Conservation (phyloP, 2,329 filamentous ascomycete genomes). For the Hypoxylon sp. region DNA sequence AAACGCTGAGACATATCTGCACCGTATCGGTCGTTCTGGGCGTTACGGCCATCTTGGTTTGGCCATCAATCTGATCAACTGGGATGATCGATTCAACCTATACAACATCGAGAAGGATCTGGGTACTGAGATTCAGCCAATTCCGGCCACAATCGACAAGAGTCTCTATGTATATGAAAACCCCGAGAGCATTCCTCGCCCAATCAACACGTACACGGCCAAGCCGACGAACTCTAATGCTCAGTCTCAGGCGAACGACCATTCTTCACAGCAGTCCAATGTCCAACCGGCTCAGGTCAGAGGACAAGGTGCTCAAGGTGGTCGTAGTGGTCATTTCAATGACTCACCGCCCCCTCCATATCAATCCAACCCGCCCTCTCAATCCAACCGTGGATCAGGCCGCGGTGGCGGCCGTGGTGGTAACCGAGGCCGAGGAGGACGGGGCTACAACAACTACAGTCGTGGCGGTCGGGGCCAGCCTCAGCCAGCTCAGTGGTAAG, state of each 20-base stretch:
- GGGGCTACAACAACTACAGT: constrained; percentile 54
- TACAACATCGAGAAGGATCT: constrained; percentile 99
- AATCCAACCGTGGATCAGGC: constrained; percentile 48
- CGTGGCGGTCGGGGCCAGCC: constrained; percentile 53
- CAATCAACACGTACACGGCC: constrained; percentile 67
- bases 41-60: constrained; percentile 97
- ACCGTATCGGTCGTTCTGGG: constrained; percentile 97
- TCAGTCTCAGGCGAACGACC: constrained; percentile 48
- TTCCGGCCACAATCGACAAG: constrained; percentile 94
- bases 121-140: constrained; percentile 97
- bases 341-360: constrained; percentile 53
- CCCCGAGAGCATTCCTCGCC: constrained; percentile 92
- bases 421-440: constrained; percentile 49
- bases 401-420: constrained; percentile 48
- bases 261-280: constrained; percentile 46
- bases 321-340: constrained; percentile 50
- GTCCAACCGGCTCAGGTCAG: constrained; percentile 46
- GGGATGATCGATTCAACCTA: constrained; percentile 98
- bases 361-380: constrained; percentile 51
- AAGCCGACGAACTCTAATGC: constrained; percentile 37
- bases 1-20: constrained; percentile 98
- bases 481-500: constrained; percentile 51
- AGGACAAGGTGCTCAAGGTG: constrained; percentile 48
- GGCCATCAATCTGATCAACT: constrained; percentile 99
- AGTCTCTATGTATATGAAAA: constrained; percentile 98